Evolutionary conservation across 1,284 basidiomycete species (phyloP).

Genomic region (Cryptococcus sp.): DNA sequence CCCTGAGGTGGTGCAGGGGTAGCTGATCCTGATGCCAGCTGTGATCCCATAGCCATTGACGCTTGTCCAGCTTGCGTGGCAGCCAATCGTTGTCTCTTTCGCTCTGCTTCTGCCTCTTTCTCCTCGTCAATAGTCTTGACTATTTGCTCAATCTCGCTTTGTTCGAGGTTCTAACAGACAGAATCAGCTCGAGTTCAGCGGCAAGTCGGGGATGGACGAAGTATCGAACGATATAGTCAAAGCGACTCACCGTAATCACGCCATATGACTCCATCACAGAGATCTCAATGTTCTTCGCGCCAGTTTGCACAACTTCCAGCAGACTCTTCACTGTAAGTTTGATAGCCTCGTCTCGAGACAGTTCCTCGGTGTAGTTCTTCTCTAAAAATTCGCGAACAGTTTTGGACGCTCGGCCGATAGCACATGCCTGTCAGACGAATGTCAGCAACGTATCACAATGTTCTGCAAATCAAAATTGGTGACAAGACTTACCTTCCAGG

Average conservation of each 20-base stretch:
- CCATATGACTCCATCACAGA: constrained; percentile 94
- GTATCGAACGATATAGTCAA: neutral
- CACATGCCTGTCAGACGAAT: constrained; percentile 71
- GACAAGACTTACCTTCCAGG: constrained; percentile 80
- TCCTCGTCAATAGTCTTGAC: constrained; percentile 89
- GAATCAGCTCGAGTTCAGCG: neutral
- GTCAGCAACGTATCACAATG: neutral
- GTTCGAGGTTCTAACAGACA: constrained; percentile 69
- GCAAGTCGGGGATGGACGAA: neutral
- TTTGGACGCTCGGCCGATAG: constrained; percentile 96
- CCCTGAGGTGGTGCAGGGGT: constrained; percentile 22
- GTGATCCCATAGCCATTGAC: constrained; percentile 44
- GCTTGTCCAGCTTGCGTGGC: constrained; percentile 60
- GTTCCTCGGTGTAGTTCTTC: constrained; percentile 94
- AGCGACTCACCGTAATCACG: constrained; percentile 72
- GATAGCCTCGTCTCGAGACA: constrained; percentile 84
- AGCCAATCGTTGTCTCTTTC: constrained; percentile 73
- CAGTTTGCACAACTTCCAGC: constrained; percentile 97
- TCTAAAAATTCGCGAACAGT: constrained; percentile 98
- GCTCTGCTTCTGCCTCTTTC: constrained; percentile 93
- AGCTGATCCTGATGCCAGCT: constrained; percentile 23
- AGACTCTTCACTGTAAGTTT: constrained; percentile 95
- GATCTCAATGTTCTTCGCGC: constrained; percentile 98
- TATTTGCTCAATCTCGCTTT: constrained; percentile 83
- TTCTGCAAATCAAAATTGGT: no score